A percentile compares a stretch with the other conserved stretches of the same genome.
These are phyloP conservation scores for Cyberlindnera nakhonratchasimensis DNA, from an alignment of 805 yeast genomes.

Conservation along the genomic window DNA sequence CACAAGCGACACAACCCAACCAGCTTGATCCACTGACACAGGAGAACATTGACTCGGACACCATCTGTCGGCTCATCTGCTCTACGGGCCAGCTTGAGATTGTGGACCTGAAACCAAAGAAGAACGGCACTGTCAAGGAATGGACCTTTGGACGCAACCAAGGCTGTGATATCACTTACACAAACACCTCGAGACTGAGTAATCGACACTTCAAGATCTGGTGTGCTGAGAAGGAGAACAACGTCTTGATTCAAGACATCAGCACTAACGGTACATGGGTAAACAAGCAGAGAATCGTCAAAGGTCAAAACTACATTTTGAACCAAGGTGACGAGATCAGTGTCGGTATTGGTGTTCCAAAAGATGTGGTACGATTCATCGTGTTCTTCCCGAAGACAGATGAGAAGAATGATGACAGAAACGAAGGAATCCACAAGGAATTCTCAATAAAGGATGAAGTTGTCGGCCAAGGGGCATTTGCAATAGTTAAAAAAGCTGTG, in stretches of 20 bases:
- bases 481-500: constrained; percentile 87
- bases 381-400: constrained; percentile 34
- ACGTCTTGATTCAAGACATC: constrained; percentile 50
- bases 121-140: constrained; percentile 31
- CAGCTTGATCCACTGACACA: constrained; percentile 31
- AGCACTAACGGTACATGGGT: constrained; percentile 93
- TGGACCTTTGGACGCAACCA: constrained; percentile 79
- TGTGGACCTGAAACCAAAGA: constrained; percentile 41
- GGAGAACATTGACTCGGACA: constrained; percentile 36
- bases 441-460: constrained; percentile 80
- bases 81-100: constrained; percentile 52
- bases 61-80: constrained; percentile 57
- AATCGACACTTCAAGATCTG: constrained; percentile 72
- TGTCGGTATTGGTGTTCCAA: constrained; percentile 80
- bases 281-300: constrained; percentile 68
- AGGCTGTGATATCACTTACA: constrained; percentile 59
- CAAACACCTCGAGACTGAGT: constrained; percentile 62
- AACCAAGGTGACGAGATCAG: constrained; percentile 92
- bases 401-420: constrained; percentile 16
- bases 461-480: constrained; percentile 98
- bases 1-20: constrained; percentile 36
- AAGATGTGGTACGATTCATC: constrained; percentile 55
- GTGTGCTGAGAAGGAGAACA: constrained; percentile 50
- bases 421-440: constrained; percentile 56
- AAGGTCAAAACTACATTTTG: constrained; percentile 73